Evolutionary conservation across 371 early-diverging fungal species (phyloP), one percentile per base, ranked within the genome.

Genomic region (Mucor velutinosus): DNA sequence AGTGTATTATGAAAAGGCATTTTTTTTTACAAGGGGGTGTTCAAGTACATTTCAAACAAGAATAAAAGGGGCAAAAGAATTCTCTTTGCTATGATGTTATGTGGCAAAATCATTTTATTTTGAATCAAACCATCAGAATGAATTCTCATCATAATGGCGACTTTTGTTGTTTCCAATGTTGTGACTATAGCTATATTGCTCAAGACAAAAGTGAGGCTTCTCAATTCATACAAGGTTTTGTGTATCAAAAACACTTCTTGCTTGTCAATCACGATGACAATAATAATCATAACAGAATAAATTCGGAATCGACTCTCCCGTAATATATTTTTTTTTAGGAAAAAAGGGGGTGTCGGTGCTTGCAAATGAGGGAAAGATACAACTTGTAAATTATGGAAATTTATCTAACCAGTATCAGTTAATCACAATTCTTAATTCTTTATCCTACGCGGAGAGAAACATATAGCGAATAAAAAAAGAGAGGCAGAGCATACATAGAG

Each of bases 241-340:
- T 51, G 51, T 51, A 51, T 23, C 51, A 51, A 23, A 0, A 51
- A 23, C 12, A 51, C 51, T 51, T 51, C 25, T 51, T 11, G 25
- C 51, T 51, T 51, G 51, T 51, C 51, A 51, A 51, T 25, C 12
- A 51, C 51, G 51, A 51, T 51, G 51, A 51, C 51, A 51, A 51
- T 51, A 51, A 51, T 14, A 51, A 51, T 23, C 21, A 51, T 8
- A 51, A 51, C 17, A 45, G 8, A 45, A 19, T 45, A 45, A 45
- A 51, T 23, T 51, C 51, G 25, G 51, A 49, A 23, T 45, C 19
- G 11, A 51, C 8, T 51, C 51, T 51, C 51, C 51, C 51, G 51
- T 51, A 23, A 23, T 51, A 37, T 19, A 12, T 51, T 6, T 23
- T 51, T 51, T 6, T 23, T 51, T 8, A 51, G 25, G 25, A 25